Base-by-base conservation (phyloP, 257 asterid genomes). In the Pogostemon cablin region DNA sequence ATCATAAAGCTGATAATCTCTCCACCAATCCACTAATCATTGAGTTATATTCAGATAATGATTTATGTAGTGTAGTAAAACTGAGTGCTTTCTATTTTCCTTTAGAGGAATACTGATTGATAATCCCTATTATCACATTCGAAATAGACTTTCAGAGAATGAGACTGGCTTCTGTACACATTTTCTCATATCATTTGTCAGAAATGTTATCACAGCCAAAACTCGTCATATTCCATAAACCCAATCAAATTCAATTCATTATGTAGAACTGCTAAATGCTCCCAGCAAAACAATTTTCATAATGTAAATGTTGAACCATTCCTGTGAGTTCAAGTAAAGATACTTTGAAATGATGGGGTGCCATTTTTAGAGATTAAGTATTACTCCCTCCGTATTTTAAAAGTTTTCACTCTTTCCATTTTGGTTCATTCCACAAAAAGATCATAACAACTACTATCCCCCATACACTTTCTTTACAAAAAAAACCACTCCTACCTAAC, bases 271-370 rank as follows among this genome's bases (percentile, higher is more conserved):
- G n/a, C 43, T 2, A 60, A 9, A n/a, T 48, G 17, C 46, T 50
- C 15, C 17, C 53, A 4, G 35, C 35, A 52, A 74, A 48, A 53
- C 34, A 66, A 57, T 47, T 68, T 20, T 9, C 5, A 47, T 10
- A 58, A 38, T 37, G 44, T 47, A 34, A 56, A 35, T 52, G 44
- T 35, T 34, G 40, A 58, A 46, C 6, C 15, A 40, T 32, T 25
- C 61, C 9, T 49, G 52, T 37, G 65, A 47, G 35, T 43, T 34
- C 75, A 75, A 48, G 73, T 74, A 40, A 73, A 53, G 71, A 39
- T 35, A 58, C 6, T 56, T 9, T 43, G 40, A 49, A 2, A 63
- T 43, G 50, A 9, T 44, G 11, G 48, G 35, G 57, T 72, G 32
- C 43, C 49, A 38, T 58, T 48, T 47, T 68, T 17, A 25, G 25